Conservation (phyloP, 257 asterid genomes). For the Nicotiana benthamiana region DNA sequence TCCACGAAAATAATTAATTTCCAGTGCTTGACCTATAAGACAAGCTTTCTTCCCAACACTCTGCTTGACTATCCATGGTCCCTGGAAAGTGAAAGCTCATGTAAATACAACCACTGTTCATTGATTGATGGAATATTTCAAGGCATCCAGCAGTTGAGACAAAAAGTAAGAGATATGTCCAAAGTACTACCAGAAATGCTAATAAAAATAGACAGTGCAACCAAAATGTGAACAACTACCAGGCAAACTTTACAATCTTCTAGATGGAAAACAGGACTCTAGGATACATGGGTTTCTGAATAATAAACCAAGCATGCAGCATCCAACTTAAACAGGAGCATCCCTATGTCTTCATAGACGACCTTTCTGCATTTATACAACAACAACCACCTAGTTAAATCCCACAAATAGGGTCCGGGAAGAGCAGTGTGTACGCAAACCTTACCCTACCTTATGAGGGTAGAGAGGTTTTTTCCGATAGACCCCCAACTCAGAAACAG, state of each 20-base stretch:
- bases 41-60: slow-evolving; percentile 91
- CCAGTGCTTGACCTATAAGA: slow-evolving; percentile 78
- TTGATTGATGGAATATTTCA: background rate
- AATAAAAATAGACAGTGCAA: background rate
- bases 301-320: background rate
- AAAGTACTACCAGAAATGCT: background rate
- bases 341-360: background rate
- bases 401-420: too few relatives aligned
- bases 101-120: background rate
- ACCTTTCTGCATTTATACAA: background rate
- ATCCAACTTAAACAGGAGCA: background rate
- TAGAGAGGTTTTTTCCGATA: too few relatives aligned
- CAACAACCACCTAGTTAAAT: too few relatives aligned
- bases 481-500: too few relatives aligned
- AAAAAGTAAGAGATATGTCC: background rate
- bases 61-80: slow-evolving; percentile 97
- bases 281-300: background rate
- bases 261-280: background rate
- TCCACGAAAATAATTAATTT: slow-evolving; percentile 73
- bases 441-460: too few relatives aligned
- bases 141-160: background rate
- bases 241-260: background rate
- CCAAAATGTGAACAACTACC: background rate
- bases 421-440: too few relatives aligned
- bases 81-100: slow-evolving; percentile 38